These are phyloP conservation scores for Diatrype stigma DNA, from an alignment of 2,329 filamentous ascomycete genomes.

Conservation along the genomic window DNA sequence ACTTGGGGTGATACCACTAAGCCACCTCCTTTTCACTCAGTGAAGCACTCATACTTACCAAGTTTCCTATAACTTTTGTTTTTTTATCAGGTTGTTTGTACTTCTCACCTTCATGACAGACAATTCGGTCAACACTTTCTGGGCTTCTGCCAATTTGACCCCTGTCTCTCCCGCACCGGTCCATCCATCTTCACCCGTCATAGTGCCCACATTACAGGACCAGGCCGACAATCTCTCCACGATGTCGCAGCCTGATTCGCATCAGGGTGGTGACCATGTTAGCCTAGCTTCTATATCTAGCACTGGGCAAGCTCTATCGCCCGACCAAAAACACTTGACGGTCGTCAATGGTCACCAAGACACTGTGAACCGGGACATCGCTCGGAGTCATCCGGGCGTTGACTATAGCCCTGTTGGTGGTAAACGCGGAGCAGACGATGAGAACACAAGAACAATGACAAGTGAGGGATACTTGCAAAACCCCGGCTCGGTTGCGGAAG, in stretches of 20 bases:
- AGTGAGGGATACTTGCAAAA: slow-evolving; percentile 48
- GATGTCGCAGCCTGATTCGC: slow-evolving; percentile 29
- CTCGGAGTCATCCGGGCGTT: not conserved
- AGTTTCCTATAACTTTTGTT: no score
- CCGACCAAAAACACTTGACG: slow-evolving; percentile 5
- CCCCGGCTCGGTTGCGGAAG: slow-evolving; percentile 44
- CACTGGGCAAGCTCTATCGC: not conserved
- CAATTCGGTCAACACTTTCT: slow-evolving; percentile 40
- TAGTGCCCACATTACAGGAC: slow-evolving; percentile 48
- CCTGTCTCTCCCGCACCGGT: slow-evolving; percentile 48
- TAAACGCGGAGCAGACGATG: slow-evolving; percentile 24
- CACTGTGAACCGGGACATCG: not conserved
- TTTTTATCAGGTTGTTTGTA: slow-evolving; percentile 2
- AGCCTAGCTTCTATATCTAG: slow-evolving; percentile 6
- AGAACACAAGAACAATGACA: slow-evolving; percentile 23
- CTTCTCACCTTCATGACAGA: slow-evolving; percentile 46
- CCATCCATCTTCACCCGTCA: slow-evolving; percentile 41
- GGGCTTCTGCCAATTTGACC: slow-evolving; percentile 50
- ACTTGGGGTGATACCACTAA: no score
- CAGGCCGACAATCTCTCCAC: slow-evolving; percentile 47
- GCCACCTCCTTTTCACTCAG: not conserved
- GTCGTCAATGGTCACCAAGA: slow-evolving; percentile 2
- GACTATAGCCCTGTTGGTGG: slow-evolving; percentile 31
- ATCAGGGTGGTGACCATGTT: slow-evolving; percentile 26
- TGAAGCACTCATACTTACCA: not conserved